Base-by-base conservation (phyloP, 1,284 basidiomycete species). In the Microbotryum violaceum region DNA sequence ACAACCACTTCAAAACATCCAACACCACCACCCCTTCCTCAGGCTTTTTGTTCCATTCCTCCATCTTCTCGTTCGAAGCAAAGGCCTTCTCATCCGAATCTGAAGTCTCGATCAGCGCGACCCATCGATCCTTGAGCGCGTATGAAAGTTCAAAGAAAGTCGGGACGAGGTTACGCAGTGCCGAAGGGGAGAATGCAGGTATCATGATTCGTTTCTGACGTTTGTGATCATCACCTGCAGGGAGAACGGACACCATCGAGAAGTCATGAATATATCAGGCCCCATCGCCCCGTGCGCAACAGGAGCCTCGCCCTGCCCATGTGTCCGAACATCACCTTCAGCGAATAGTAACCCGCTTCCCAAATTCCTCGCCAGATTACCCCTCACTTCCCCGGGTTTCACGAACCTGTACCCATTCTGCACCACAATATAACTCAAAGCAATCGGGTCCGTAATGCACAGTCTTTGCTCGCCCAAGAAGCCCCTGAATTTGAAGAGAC, bases 111-210 rank as follows among this genome's bases (percentile, higher is more conserved):
- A 69, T 31, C 1, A 61, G 23, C 4, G 67, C 60, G 9, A 20
- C 29, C 62, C 63, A 65, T 16, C 52, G 25, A 16, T 64, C 61
- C 20, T 63, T 61, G 3, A 69, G 57, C 62, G 83, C 78, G 47
- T 75, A 74, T 2, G 85, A 82, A 69, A 84, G 84, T 51, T 83
- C 77, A 75, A 80, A 82, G 72, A 89, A 87, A 48, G 85, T 78
- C 5, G 83, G 83, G 0, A 79, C 77, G 51, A 86, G 77, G 12
- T 79, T 79, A 58, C 79, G 79, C 70, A 86, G 79, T 61, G 82
- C 80, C 1, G 78, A 66, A 2, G 80, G 74, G 0, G 81, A 78
- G 73, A 87, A 88, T 1, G 84, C 83, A 14, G 84, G 82, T 21
- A 75, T 77, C 56, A 72, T 56, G 47, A 70, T 60, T 14, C 57